Percentiles rank a stretch among this genome's conserved stretches.
phyloP scores from a whole-genome alignment of 345 rosid species.

The Populus pruinosa region DNA sequence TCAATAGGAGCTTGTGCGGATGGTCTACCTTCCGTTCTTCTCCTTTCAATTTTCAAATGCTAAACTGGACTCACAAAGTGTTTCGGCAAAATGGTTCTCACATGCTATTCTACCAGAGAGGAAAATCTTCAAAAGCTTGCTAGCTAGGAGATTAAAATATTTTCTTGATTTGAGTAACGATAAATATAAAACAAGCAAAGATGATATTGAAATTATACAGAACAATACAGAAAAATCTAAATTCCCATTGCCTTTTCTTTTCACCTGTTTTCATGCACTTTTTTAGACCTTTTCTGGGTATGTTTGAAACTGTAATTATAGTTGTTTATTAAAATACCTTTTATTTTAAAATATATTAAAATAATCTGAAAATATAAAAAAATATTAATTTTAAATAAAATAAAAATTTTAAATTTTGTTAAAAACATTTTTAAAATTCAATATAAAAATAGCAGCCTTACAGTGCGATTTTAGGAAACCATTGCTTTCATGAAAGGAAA shows the following conservation, averaged over 20 bases:
- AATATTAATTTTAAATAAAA: too few species aligned
- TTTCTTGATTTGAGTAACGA: neutral
- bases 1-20: neutral
- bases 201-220: neutral
- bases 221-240: neutral
- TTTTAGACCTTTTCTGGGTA: neutral
- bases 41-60: neutral
- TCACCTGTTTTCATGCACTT: neutral
- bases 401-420: too few species aligned
- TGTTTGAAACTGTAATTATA: too few species aligned
- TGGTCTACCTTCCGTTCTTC: neutral
- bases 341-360: too few species aligned
- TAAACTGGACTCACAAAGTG: neutral
- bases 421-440: too few species aligned
- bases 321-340: too few species aligned
- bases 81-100: neutral
- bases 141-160: neutral
- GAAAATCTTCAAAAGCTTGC: neutral
- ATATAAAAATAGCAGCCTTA: neutral
- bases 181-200: neutral
- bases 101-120: neutral
- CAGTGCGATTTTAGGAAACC: conserved; percentile 2
- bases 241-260: neutral
- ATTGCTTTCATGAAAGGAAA: neutral
- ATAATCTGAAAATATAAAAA: too few species aligned